Evolutionary conservation across 1,284 basidiomycete species (phyloP).

Genomic region (Xerocomus amazonicus): DNA sequence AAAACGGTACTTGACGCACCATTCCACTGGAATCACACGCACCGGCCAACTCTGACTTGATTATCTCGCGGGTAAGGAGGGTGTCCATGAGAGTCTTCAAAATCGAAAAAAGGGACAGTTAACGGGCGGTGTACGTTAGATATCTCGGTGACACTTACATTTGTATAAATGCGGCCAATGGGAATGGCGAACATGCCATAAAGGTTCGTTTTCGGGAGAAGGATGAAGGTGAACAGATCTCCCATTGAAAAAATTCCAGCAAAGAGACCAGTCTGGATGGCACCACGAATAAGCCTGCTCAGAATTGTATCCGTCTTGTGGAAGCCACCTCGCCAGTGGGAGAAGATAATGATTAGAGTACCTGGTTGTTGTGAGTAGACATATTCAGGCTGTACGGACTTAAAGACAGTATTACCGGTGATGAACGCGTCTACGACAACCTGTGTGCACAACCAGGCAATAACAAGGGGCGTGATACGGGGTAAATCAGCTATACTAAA

Average conservation of each 20-base stretch:
- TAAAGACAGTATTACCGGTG: constrained; percentile 30
- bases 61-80: constrained; percentile 3
- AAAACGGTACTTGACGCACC: too few species aligned
- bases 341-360: constrained; percentile 35
- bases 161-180: constrained; percentile 35
- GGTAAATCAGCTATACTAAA: constrained; percentile 27
- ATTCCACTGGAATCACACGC: too few species aligned
- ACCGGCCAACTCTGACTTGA: background rate
- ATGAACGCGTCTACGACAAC: constrained; percentile 39
- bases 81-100: background rate
- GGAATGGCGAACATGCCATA: constrained; percentile 33
- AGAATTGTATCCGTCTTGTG: constrained; percentile 43
- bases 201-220: constrained; percentile 22
- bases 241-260: constrained; percentile 43
- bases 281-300: constrained; percentile 44
- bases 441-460: constrained; percentile 41
- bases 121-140: background rate
- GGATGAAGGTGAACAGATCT: constrained; percentile 40
- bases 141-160: constrained; percentile 18
- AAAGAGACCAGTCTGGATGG: constrained; percentile 46
- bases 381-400: background rate
- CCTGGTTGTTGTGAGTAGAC: constrained; percentile 10
- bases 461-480: constrained; percentile 30
- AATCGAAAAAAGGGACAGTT: too few species aligned
- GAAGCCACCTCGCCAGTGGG: constrained; percentile 43